Percentiles rank a stretch among this genome's conserved stretches.
Evolutionary conservation across 2,329 filamentous ascomycete genomes (phyloP).

Genomic region (Tolypocladium tropicale): DNA sequence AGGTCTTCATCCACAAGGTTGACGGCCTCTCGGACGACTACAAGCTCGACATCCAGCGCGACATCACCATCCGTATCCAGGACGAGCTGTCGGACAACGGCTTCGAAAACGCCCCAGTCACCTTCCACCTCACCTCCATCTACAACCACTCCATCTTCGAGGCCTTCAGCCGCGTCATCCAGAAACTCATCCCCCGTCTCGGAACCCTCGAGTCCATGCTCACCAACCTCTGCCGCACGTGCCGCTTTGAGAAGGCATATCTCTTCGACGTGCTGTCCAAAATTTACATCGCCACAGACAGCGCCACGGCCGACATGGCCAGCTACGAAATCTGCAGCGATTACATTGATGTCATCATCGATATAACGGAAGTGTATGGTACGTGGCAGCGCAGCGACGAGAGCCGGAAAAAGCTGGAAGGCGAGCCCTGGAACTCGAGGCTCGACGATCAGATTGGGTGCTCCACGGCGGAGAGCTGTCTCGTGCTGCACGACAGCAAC

Average conservation of each 20-base stretch:
- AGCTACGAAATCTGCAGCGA: constrained; percentile 98
- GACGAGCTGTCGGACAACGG: constrained; percentile 91
- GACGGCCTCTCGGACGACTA: constrained; percentile 97
- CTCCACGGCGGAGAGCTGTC: constrained; percentile 55
- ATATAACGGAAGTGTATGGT: constrained; percentile 91
- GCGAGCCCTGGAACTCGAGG: constrained; percentile 48
- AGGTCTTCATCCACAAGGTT: constrained; percentile 98
- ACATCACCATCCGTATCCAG: constrained; percentile 92
- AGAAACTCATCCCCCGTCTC: constrained; percentile 90
- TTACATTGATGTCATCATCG: constrained; percentile 96
- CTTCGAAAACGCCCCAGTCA: constrained; percentile 86
- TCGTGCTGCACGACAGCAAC: constrained; percentile 54
- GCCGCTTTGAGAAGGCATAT: constrained; percentile 95
- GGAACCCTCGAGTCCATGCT: constrained; percentile 89
- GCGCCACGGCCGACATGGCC: constrained; percentile 82
- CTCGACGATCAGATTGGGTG: constrained; percentile 58
- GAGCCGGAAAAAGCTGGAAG: constrained; percentile 46
- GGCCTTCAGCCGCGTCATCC: constrained; percentile 95
- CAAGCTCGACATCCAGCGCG: constrained; percentile 88
- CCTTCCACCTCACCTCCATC: constrained; percentile 93
- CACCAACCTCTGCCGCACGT: constrained; percentile 86
- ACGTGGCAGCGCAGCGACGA: constrained; percentile 51
- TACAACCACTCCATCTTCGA: constrained; percentile 99
- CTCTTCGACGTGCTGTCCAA: constrained; percentile 96
- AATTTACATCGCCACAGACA: constrained; percentile 97